phyloP scores from a whole-genome alignment of 2,329 filamentous ascomycete species.

The Pestalotiopsis sp. region DNA sequence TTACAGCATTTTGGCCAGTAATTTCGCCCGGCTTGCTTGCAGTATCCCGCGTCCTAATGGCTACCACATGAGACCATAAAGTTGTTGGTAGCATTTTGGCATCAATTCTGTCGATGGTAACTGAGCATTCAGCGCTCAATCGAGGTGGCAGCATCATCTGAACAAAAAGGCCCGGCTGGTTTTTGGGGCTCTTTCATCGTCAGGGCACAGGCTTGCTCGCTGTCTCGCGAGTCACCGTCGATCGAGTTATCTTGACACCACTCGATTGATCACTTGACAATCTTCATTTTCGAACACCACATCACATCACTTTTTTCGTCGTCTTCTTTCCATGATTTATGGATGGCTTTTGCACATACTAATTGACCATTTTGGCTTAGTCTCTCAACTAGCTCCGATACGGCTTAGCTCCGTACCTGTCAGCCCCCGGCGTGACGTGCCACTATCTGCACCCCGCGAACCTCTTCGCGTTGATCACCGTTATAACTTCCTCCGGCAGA shows the following conservation, averaged over 20 bases:
- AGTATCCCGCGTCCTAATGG: neutral
- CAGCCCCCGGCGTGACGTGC: neutral
- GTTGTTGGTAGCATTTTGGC: neutral
- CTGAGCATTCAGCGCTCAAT: neutral
- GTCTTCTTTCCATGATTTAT: neutral
- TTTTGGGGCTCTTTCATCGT: neutral
- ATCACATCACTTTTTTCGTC: constrained; percentile 10
- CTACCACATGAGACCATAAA: neutral
- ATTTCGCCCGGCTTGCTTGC: neutral
- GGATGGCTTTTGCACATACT: constrained; percentile 12
- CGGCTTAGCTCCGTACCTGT: neutral
- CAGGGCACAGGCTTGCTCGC: neutral
- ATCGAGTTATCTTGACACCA: neutral
- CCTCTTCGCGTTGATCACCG: neutral
- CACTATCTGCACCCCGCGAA: neutral
- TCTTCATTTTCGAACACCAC: neutral
- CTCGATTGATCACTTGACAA: neutral
- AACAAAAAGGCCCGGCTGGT: neutral
- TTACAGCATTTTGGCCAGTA: neutral
- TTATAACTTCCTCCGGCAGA: neutral
- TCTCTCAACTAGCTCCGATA: constrained; percentile 14
- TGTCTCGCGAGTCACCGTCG: neutral
- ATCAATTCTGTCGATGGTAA: neutral
- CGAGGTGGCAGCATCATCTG: neutral
- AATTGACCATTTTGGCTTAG: constrained; percentile 16